A percentile compares a stretch with the other conserved stretches of the same genome.
Evolutionary conservation across 2,329 filamentous ascomycete species (phyloP).

Genomic region (Phaeosphaeriaceae sp.): DNA sequence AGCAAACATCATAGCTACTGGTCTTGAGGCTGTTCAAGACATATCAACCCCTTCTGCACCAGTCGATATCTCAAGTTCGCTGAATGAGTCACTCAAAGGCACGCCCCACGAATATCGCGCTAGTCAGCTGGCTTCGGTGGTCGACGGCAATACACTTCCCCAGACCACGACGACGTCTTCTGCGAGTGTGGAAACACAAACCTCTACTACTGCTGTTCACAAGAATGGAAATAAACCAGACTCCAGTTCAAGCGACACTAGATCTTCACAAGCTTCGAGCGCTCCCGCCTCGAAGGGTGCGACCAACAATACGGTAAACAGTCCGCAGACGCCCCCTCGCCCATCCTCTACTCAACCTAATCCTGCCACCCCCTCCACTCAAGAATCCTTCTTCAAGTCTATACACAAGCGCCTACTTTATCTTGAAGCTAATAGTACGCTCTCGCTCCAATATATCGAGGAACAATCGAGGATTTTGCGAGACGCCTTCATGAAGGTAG

Average conservation of each 20-base stretch:
- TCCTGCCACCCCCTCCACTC: conserved; percentile 77
- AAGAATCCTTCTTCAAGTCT: conserved; percentile 98
- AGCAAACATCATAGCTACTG: neutral
- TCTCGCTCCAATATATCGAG: conserved; percentile 95
- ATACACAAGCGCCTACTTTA: conserved; percentile 91
- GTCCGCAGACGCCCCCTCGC: conserved; percentile 26
- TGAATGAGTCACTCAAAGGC: neutral
- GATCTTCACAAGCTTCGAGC: conserved; percentile 11
- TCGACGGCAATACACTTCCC: neutral
- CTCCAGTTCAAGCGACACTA: conserved; percentile 16
- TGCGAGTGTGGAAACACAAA: conserved; percentile 5
- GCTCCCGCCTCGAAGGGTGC: conserved; percentile 17
- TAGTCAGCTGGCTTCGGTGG: conserved; percentile 1
- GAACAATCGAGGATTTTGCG: conserved; percentile 91
- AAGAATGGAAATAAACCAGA: conserved; percentile 16
- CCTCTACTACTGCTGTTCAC: conserved; percentile 8
- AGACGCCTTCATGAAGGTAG: conserved; percentile 84
- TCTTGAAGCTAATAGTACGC: conserved; percentile 88
- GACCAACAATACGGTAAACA: conserved; percentile 25
- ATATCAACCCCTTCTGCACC: neutral
- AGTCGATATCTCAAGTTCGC: neutral
- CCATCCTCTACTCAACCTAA: conserved; percentile 54
- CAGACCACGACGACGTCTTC: conserved; percentile 11
- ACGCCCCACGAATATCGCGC: neutral
- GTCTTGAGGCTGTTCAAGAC: neutral